Base-by-base conservation (phyloP, 148 eudicot species). In the Nepenthes mirabilis region DNA sequence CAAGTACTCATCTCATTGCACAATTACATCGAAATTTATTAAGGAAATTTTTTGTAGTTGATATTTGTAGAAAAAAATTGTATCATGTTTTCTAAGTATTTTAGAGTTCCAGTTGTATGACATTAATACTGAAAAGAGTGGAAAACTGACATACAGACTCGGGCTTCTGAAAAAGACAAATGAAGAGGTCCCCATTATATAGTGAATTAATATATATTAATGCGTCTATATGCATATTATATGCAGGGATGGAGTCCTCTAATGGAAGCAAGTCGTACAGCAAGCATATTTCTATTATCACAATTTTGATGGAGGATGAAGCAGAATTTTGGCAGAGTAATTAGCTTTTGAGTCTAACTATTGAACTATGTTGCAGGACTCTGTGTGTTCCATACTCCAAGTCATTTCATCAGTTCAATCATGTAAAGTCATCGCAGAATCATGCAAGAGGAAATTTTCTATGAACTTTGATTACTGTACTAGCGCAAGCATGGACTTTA, bases 201-300 rank as follows among this genome's bases (percentile, higher is more conserved):
- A 43, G 75, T 79, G 75, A 81, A 72, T 66, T 79, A 72, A 72
- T 60, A 72, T 66, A 77, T 79, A 84, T 85, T 91, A 72, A 91
- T 79, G 65, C 69, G 36, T 77, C 80, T 91, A 73, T 85, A 84
- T 85, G 82, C 68, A 85, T 79, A 81, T 87, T 69, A 88, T 60
- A 83, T 88, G 97, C 97, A 91, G 97, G 95, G 84, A 78, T 85
- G 97, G 94, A 74, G 84, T 88, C 71, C 77, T 66, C 65, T 87
- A 79, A 64, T 76, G 83, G 91, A 77, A 80, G 91, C 77, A 79
- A 95, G 83, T 84, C 85, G 68, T 76, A 70, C 91, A 75, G 80
- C 80, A 78, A 76, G 77, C 75, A 60, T 82, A 84, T 91, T 85
- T 87, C 77, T 85, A 77, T 77, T 85, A 79, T 79, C 83, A 68